Conservation (phyloP, 116 monocot species). For the Papilionanthe hybrid region DNA sequence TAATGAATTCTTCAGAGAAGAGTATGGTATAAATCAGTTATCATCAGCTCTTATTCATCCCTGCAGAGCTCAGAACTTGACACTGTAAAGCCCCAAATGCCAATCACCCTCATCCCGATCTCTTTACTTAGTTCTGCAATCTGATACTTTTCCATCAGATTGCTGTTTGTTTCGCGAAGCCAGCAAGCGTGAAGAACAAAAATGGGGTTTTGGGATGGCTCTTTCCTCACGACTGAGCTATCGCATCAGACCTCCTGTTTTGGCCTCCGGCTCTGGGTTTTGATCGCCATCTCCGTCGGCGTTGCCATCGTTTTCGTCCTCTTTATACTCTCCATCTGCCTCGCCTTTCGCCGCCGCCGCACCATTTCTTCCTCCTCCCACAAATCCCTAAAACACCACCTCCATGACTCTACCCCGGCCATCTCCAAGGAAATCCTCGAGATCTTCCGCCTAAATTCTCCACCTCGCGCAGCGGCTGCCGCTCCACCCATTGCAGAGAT, state of each 20-base stretch:
- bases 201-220: constrained; percentile 36
- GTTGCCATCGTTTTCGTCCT: constrained; percentile 25
- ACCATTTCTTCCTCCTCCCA: neutral
- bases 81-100: neutral
- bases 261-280: constrained; percentile 48
- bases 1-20: no score
- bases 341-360: constrained; percentile 1
- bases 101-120: neutral
- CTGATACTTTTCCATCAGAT: neutral
- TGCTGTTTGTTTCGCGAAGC: neutral
- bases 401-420: constrained; percentile 41
- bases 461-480: neutral
- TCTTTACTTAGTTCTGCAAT: neutral
- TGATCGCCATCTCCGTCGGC: constrained; percentile 34
- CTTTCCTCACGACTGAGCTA: constrained; percentile 29
- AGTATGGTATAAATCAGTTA: neutral
- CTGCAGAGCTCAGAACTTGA: neutral
- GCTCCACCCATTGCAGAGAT: constrained; percentile 8
- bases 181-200: neutral
- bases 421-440: constrained; percentile 50
- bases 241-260: constrained; percentile 43
- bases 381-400: constrained; percentile 38
- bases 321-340: constrained; percentile 8
- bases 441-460: constrained; percentile 21
- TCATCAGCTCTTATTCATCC: neutral